These are phyloP conservation scores for Malus hybrid DNA, from an alignment of 331 rosid genomes.

Conservation along the genomic window DNA sequence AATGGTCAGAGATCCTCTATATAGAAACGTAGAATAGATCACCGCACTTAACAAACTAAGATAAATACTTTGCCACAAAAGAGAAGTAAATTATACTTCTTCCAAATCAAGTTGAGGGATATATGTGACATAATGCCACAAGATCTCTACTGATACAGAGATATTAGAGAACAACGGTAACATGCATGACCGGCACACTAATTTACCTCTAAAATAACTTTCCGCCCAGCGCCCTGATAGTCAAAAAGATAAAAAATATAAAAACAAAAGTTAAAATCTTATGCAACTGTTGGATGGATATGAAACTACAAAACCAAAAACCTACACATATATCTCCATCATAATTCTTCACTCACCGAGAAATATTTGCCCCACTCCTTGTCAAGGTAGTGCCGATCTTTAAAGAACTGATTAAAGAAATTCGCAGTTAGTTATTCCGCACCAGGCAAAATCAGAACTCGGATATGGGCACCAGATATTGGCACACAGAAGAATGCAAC, in stretches of 20 bases:
- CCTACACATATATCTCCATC: not conserved
- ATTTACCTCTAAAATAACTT: constrained; percentile 73
- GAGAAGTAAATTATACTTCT: no score
- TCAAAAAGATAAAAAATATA: constrained; percentile 8
- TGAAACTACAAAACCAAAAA: not conserved
- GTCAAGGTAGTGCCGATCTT: constrained; percentile 89
- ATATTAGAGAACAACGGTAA: not conserved
- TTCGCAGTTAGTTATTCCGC: not conserved
- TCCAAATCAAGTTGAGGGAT: no score
- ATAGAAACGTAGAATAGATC: not conserved
- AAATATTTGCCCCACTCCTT: constrained; percentile 92
- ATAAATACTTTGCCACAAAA: no score
- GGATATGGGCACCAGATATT: not conserved
- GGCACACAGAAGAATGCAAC: not conserved
- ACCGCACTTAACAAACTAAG: no score
- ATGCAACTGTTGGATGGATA: not conserved
- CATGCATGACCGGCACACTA: not conserved
- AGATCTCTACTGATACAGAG: not conserved
- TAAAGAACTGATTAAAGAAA: constrained; percentile 58
- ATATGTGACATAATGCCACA: no score
- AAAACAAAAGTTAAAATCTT: not conserved
- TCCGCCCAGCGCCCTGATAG: constrained; percentile 53
- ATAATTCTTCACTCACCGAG: constrained; percentile 48
- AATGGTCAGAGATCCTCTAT: constrained; percentile 6
- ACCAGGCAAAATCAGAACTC: not conserved